Evolutionary conservation across 2,329 filamentous ascomycete species (phyloP), one percentile per base, ranked within the genome.

Genomic region (Anisogramma anomala): DNA sequence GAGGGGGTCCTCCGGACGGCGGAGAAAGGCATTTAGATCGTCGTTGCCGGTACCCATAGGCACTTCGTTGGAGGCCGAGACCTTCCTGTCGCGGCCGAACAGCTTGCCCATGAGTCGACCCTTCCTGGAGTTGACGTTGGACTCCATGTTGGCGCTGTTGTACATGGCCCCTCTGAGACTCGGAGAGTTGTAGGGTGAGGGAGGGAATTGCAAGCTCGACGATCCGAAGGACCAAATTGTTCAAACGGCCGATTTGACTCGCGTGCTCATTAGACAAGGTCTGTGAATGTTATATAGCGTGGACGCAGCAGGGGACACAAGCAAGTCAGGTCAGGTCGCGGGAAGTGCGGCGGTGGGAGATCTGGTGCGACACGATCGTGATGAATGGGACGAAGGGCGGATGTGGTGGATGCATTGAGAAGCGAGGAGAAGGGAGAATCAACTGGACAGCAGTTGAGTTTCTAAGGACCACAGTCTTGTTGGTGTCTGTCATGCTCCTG

Each of bases 91-190:
- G 53, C 58, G 53, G 49, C 66, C 66, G 53, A 78, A 78, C 43
- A 80, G 63, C 63, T 76, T 78, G 49, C 75, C 75, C 69, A 79
- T 79, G 34, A 80, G 58, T 46, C 76, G 74, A 52, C 68, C 67
- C 52, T 68, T 63, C 56, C 62, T 67, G 30, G 45, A 41, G 20
- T 44, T 28, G 35, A 36, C 14, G 17, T 47, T 41, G 23, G 42
- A 32, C 36, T 47, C 45, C 45, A 47, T 47, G 33, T 13, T 31
- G n/a, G 27, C 27, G 26, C 18, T 36, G 19, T 30, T 14, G 28
- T 33, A 33, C 37, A 10, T 41, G 20, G 41, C 33, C 13, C 15
- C 15, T 19, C 11, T 14, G 25, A 31, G 22, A 10, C 17, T 13
- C 7, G 11, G 31, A 20, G 15, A 9, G 11, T 7, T 1, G 30